These are phyloP conservation scores for Kluyveromyces marxianus DNA, from an alignment of 1,139 yeast genomes.

Conservation along the genomic window DNA sequence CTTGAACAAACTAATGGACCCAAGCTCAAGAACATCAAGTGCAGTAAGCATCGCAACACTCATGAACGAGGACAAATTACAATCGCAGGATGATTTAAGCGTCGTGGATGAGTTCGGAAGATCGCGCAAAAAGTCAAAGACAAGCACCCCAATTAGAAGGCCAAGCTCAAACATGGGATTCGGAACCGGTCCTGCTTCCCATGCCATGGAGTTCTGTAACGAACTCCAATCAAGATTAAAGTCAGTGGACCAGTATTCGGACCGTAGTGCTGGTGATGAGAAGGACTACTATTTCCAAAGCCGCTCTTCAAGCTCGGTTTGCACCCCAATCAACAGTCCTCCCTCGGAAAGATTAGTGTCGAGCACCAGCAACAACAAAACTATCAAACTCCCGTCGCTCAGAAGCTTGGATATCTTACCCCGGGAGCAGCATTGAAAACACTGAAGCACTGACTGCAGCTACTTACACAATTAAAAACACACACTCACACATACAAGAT, in stretches of 20 bases:
- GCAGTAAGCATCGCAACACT: constrained; percentile 1
- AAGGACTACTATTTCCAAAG: constrained; percentile 2
- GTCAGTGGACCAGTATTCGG: not conserved
- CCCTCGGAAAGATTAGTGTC: not conserved
- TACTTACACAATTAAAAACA: not conserved
- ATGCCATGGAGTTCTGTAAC: constrained; percentile 2
- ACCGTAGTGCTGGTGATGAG: not conserved
- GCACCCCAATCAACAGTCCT: constrained; percentile 1
- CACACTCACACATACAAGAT: not conserved
- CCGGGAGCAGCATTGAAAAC: not conserved
- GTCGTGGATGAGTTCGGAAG: constrained; percentile 5
- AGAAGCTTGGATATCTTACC: constrained; percentile 4
- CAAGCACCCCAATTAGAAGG: constrained; percentile 7
- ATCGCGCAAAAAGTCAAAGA: constrained; percentile 9
- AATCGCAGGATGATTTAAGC: constrained; percentile 2
- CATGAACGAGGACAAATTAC: not conserved
- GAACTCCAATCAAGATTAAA: constrained; percentile 1
- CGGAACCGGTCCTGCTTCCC: not conserved
- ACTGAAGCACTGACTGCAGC: not conserved
- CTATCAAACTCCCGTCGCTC: constrained; percentile 1
- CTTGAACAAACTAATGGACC: not conserved
- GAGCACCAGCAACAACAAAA: not conserved
- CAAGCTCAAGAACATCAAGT: not conserved
- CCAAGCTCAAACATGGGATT: not conserved
- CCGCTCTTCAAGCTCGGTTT: not conserved